Conservation (phyloP, 495 filamentous ascomycete genomes). For the Lasiosphaeriaceae sp. region DNA sequence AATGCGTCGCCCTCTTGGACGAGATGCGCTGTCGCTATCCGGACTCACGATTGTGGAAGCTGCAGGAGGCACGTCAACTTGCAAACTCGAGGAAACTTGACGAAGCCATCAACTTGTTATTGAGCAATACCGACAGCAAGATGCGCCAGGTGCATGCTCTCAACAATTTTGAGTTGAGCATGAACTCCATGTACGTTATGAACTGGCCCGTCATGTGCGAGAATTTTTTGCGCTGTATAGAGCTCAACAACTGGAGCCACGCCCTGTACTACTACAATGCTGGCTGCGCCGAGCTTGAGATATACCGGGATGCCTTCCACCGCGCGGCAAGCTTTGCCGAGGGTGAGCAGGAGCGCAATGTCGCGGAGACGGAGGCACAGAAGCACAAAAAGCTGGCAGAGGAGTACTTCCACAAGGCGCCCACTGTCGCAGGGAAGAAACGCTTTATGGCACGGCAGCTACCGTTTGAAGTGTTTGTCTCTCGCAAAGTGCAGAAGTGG, state of each 20-base stretch:
- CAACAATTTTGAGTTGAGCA: conserved; percentile 76
- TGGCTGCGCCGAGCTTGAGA: conserved; percentile 68
- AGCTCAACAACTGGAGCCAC: conserved; percentile 88
- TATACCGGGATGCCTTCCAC: conserved; percentile 63
- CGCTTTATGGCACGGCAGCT: conserved; percentile 83
- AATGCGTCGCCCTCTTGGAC: conserved; percentile 62
- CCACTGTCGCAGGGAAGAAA: conserved; percentile 76
- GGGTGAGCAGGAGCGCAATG: conserved; percentile 29
- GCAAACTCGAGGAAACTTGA: conserved; percentile 63
- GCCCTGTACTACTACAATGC: conserved; percentile 88
- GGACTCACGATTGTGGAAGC: conserved; percentile 77
- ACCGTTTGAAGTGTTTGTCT: conserved; percentile 86
- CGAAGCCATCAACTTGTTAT: conserved; percentile 63
- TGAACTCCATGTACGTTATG: conserved; percentile 76
- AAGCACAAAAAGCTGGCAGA: conserved; percentile 58
- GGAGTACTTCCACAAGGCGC: conserved; percentile 66
- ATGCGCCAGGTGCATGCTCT: conserved; percentile 83
- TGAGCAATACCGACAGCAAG: conserved; percentile 54
- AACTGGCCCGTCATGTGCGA: conserved; percentile 66
- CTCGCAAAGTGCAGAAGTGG: conserved; percentile 86
- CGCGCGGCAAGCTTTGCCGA: conserved; percentile 48
- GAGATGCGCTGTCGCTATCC: conserved; percentile 77
- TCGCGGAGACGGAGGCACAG: conserved; percentile 25
- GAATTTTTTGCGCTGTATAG: conserved; percentile 72
- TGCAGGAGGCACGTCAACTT: conserved; percentile 84